Base-by-base conservation (phyloP, 495 filamentous ascomycete species). In the Emericellopsis terricola region DNA sequence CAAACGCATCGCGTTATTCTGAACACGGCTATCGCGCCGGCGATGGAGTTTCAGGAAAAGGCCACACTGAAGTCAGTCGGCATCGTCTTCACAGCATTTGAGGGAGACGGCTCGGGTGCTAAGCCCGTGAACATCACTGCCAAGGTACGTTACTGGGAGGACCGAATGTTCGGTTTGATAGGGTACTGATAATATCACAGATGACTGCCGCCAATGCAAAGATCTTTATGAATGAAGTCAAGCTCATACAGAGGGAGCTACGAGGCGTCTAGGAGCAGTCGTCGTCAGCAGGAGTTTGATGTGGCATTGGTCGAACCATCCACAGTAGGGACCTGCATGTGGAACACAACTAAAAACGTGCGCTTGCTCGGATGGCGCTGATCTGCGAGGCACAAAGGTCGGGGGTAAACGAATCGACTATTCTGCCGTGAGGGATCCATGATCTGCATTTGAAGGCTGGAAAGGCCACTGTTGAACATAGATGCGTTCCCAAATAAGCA, bases 1-100 rank as follows among this genome's bases (percentile, higher is more conserved):
- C 78, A 80, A 27, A 80, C 77, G 4, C 65, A 78, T 35, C 70
- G 81, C n/a, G 75, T 93, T n/a, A 72, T 89, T 46, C 63, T 94
- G 26, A 94, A 94, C 52, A 76, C 76, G 3, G 67, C 71, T 1
- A 59, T 94, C 36, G 68, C 78, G 30, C 73, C 77, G 43, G 66
- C 69, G 4, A 78, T 86, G 69, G 66, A 67, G 23, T 73, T 81
- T 44, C 71, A 78, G 19, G 72, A 80, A 15, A 78, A 71, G 41
- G 64, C 69, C 33, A 63, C 77, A 31, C 53, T 69, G 28, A 66
- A 78, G 40, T 61, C 71, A 14, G 71, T 59, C 3, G 50, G 43
- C 19, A 48, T 69, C 5, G 36, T 69, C 18, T 71, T 71, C 40
- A 69, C 63, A 1, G 65, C 64, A 3, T 63, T 76, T 39, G 62